Conservation (phyloP, 129 eudicot genomes). For the Glebionis coronaria region DNA sequence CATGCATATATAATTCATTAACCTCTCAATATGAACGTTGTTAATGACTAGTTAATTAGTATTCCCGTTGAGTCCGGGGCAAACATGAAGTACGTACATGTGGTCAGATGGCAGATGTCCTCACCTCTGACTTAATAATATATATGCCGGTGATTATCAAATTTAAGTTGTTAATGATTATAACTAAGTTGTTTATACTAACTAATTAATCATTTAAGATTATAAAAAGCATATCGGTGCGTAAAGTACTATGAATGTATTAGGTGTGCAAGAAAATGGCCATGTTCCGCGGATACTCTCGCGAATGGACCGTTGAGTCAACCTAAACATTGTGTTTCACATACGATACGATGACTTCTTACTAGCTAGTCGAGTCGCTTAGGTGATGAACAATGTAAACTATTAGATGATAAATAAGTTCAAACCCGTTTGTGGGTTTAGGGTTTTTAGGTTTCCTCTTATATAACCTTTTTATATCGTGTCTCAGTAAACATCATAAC, state of each 20-base stretch:
- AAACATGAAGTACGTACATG: conserved; percentile 17
- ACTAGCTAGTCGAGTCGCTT: too few relatives aligned
- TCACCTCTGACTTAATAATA: neutral
- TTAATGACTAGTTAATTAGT: neutral
- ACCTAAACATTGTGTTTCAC: too few relatives aligned
- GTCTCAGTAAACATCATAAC: too few relatives aligned
- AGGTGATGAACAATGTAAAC: too few relatives aligned
- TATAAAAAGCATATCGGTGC: neutral
- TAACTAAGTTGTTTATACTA: conserved; percentile 4
- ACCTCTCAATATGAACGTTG: neutral
- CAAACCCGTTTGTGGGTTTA: too few relatives aligned
- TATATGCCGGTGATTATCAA: conserved; percentile 2
- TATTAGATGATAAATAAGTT: too few relatives aligned
- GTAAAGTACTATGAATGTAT: neutral
- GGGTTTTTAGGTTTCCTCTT: too few relatives aligned
- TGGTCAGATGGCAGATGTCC: conserved; percentile 22
- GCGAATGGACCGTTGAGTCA: too few relatives aligned
- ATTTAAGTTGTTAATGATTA: neutral
- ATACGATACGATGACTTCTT: too few relatives aligned
- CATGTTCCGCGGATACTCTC: too few relatives aligned
- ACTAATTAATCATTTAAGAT: neutral
- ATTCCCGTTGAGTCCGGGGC: conserved; percentile 19
- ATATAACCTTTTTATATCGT: too few relatives aligned
- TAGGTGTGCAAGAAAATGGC: neutral
- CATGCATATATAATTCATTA: conserved; percentile 14